Base-by-base conservation (phyloP, 192 early-diverging fungal species). In the Umbelopsis sp. region DNA sequence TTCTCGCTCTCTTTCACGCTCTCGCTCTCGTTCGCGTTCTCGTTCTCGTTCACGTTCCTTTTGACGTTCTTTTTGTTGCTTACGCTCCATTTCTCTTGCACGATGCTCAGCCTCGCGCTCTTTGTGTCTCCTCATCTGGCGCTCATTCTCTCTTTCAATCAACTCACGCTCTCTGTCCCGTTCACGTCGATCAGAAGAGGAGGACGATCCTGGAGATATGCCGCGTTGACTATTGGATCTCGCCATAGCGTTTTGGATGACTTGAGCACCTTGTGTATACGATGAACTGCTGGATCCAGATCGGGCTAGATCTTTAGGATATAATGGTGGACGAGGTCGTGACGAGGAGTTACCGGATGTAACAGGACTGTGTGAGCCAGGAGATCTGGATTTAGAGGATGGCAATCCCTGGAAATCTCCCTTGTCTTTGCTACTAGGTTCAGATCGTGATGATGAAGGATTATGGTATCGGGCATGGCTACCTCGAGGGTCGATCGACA, bases 1-100 rank as follows among this genome's bases (percentile, higher is more conserved):
- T 51, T 72, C 27, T 66, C 46, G 50, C 50, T 72, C 53, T 68
- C 75, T 71, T 22, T 66, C 73, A 22, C 67, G 58, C 23, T 77
- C 69, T 22, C 64, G 67, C 30, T 76, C 78, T 45, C 33, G 49
- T 37, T 76, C 68, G 13, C 64, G 68, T 21, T 79, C 64, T 9
- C 49, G 37, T 33, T 73, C 51, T 25, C 66, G 48, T 35, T 73
- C 53, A 11, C 64, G 69, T 51, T 71, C 51, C n/a, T 33, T 51
- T 25, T 71, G 33, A 12, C 72, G 67, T 20, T 66, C 65, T 37
- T 67, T 46, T 48, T 67, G 68, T 13, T 51, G 55, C n/a, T 33
- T 58, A 30, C 70, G 22, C 22, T 69, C 48, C 11, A 58, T 46
- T n/a, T 65, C 64, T 58, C 68, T 50, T 64, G 46, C 27, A 2